Conservation (phyloP, 495 filamentous ascomycete genomes). For the Lineolata rhizophorae region DNA sequence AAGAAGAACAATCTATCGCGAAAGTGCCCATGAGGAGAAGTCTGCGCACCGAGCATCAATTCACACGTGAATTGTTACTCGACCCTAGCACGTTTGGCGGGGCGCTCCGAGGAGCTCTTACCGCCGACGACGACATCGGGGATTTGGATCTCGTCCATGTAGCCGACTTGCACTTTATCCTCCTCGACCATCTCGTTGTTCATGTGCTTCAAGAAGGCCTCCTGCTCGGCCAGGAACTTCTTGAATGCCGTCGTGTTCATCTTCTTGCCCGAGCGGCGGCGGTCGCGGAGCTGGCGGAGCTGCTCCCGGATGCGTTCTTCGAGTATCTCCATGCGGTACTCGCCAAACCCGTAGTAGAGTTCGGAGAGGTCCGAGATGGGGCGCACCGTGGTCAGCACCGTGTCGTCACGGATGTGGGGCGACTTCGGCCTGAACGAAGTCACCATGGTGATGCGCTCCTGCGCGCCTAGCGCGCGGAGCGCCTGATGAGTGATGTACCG, state of each 20-base stretch:
- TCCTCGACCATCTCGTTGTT: slow-evolving; percentile 34
- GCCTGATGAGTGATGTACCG: slow-evolving; percentile 9
- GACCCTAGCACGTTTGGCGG: background rate
- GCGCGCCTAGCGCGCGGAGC: slow-evolving; percentile 5
- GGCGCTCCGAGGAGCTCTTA: slow-evolving; percentile 1
- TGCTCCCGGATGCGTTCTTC: slow-evolving; percentile 26
- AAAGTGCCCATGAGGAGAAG: no score
- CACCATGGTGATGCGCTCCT: slow-evolving; percentile 12
- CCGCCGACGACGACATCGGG: slow-evolving; percentile 11
- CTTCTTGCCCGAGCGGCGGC: slow-evolving; percentile 14
- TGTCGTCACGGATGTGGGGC: slow-evolving; percentile 5
- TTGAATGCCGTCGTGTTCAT: slow-evolving; percentile 20
- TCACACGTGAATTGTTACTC: no score
- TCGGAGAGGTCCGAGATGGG: slow-evolving; percentile 6
- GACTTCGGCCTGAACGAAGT: slow-evolving; percentile 11
- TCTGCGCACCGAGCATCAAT: no score
- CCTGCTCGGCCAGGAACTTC: slow-evolving; percentile 25
- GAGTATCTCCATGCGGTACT: slow-evolving; percentile 50
- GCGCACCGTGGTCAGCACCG: slow-evolving; percentile 6
- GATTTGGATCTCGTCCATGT: slow-evolving; percentile 19
- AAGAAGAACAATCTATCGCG: no score
- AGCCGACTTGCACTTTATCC: slow-evolving; percentile 26
- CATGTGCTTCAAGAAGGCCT: slow-evolving; percentile 31
- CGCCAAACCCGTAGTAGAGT: slow-evolving; percentile 45
- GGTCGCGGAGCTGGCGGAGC: slow-evolving; percentile 12